Evolutionary conservation across 805 yeast genomes (phyloP), one percentile per base, ranked within the genome.

Genomic region (Sugiyamaella floridensis): DNA sequence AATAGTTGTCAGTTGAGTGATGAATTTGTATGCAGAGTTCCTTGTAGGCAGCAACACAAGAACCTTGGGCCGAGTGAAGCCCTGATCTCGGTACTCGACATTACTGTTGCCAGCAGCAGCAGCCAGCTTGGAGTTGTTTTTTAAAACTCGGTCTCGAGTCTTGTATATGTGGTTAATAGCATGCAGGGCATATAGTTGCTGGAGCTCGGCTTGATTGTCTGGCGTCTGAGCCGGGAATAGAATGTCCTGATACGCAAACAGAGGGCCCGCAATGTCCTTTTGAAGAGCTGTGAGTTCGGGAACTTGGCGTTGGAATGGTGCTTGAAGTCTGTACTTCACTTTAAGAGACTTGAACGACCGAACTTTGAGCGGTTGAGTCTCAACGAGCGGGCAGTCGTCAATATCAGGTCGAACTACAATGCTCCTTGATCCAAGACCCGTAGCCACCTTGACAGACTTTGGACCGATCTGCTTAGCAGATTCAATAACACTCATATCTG

Each of bases 61-160:
- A 1, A 85, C 89, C 63, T 89, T 90, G 0, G 99, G 96, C 56
- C 98, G 77, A 0, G 97, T 90, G 66, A 89, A 93, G 28, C 99
- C 98, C 68, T 93, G 98, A 66, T 93, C 99, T 52, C 95, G 73
- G 58, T 77, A 76, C n/a, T 58, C 60, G 3, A 55, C 52, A n/a
- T 57, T 57, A 65, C 49, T 44, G n/a, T 40, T 45, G 12, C 74
- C 79, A 54, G 74, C 74, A 52, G 71, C 72, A 15, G 67, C 59
- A 29, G 73, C 69, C 18, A 83, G 58, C 59, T 80, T 81, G 48
- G 79, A 77, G 59, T 84, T 89, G 70, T 93, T 84, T 64, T 85
- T 86, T 60, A 92, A 61, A 15, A 92, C 78, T n/a, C 82, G 71
- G 67, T 89, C 97, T 63, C 97, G 78, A 0, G 97, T 88, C 68